A percentile compares a stretch with the other conserved stretches of the same genome.
These are phyloP conservation scores for Sisymbrium irio DNA, from an alignment of 345 rosid genomes.

Conservation along the genomic window DNA sequence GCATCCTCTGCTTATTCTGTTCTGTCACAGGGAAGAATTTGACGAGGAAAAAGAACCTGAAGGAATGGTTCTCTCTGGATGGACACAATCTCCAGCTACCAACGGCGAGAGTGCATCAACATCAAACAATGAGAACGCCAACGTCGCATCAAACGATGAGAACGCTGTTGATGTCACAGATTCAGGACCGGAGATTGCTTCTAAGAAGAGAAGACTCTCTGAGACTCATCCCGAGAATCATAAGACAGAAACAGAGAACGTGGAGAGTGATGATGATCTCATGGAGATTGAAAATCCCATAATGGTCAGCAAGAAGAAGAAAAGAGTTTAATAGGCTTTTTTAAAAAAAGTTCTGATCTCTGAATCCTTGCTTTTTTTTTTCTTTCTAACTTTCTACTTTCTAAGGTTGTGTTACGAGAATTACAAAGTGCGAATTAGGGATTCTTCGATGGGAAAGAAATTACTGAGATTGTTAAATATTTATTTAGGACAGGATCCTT, in stretches of 20 bases:
- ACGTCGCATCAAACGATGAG: slow-evolving; percentile 42
- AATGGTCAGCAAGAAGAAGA: slow-evolving; percentile 50
- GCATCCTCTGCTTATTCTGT: slow-evolving; percentile 1
- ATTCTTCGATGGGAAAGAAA: slow-evolving; percentile 28
- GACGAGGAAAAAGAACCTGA: slow-evolving; percentile 97
- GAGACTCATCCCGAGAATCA: slow-evolving; percentile 28
- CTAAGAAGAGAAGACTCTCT: slow-evolving; percentile 57
- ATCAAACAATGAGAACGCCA: slow-evolving; percentile 41
- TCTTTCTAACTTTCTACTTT: slow-evolving; percentile 22
- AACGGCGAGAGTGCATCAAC: slow-evolving; percentile 55
- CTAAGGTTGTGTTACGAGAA: slow-evolving; percentile 9
- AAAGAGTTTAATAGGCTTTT: slow-evolving; percentile 39
- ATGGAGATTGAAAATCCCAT: slow-evolving; percentile 57
- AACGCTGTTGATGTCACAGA: slow-evolving; percentile 32
- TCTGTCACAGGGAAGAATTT: slow-evolving; percentile 66
- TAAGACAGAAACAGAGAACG: slow-evolving; percentile 36
- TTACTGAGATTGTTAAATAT: slow-evolving; percentile 28
- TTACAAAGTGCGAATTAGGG: slow-evolving; percentile 28
- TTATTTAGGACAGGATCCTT: slow-evolving; percentile 19
- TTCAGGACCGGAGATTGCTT: slow-evolving; percentile 34
- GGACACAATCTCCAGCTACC: slow-evolving; percentile 61
- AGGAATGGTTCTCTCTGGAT: slow-evolving; percentile 90
- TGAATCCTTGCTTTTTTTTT: not conserved
- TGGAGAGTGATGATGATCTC: slow-evolving; percentile 47
- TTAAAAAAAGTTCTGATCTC: slow-evolving; percentile 14